Base-by-base conservation (phyloP, 2,329 filamentous ascomycete species). In the Colletotrichum sp. region DNA sequence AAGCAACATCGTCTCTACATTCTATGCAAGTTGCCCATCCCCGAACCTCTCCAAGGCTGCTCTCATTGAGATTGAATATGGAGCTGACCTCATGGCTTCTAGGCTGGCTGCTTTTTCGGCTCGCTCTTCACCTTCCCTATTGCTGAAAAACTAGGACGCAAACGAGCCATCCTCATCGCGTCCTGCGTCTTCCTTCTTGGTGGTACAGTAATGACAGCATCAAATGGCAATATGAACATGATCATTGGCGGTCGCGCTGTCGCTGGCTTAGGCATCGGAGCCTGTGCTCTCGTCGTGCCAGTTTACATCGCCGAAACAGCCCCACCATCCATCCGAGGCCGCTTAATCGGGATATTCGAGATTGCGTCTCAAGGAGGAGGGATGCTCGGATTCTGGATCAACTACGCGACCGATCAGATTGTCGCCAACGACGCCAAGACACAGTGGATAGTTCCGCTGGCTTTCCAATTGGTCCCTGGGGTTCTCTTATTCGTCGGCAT, bases 301-400 rank as follows among this genome's bases (percentile, higher is more conserved):
- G 86, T 92, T 38, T 92, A 92, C 79, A 88, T 91, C 64, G 88
- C 89, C 1, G 90, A 92, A 79, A 88, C 87, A 78, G 87, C 90
- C 0, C 88, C 89, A 77, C 87, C 89, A 1, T 85, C 85, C 18
- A 88, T 85, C 52, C 85, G 90, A 79, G 89, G 89, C 78, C 79
- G 88, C 21, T 86, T 89, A 12, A 86, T 89, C 30, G 88, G 88
- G 34, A 80, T 89, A 8, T 87, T 87, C 2, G 87, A 89, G 75
- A 86, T 89, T 68, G 88, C 88, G 81, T 87, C 89, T 12, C 87
- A 87, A 13, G 82, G 87, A 4, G 86, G 85, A 16, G 87, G 87
- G 73, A 88, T 89, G 73, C 83, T 89, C 13, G 88, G 86, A 0
- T 89, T 89, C 80, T 83, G 81, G 80, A 77, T 81, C 68, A 80